phyloP scores from a whole-genome alignment of 441 rosid species.

The Manihot esculenta region DNA sequence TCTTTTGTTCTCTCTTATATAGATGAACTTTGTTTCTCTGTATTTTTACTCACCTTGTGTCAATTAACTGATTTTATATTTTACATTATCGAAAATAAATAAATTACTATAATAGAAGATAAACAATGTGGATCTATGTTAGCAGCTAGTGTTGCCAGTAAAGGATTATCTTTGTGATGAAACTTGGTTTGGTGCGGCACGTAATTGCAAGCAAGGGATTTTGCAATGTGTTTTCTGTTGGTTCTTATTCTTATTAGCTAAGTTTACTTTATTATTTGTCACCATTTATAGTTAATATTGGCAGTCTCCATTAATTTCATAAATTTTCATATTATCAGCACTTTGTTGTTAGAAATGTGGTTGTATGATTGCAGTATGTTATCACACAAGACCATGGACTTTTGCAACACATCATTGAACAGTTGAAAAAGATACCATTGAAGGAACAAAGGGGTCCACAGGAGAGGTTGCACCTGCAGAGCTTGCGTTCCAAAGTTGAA shows the following conservation, averaged over 20 bases:
- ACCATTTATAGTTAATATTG: neutral
- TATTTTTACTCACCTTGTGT: neutral
- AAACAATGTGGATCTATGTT: neutral
- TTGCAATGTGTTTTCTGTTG: neutral
- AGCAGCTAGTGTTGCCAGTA: neutral
- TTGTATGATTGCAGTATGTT: constrained; percentile 65
- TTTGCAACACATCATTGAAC: constrained; percentile 83
- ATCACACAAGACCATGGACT: constrained; percentile 82
- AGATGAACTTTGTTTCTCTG: neutral
- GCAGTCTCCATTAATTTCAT: constrained; percentile 15
- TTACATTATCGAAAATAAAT: neutral
- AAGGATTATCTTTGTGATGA: neutral
- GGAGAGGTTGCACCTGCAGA: constrained; percentile 90
- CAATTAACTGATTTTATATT: neutral
- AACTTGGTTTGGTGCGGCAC: neutral
- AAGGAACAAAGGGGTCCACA: constrained; percentile 97
- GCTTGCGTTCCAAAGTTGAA: constrained; percentile 67
- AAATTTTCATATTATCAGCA: neutral
- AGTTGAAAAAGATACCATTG: constrained; percentile 83
- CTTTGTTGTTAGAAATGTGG: constrained; percentile 14
- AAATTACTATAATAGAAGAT: neutral
- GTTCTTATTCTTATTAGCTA: neutral
- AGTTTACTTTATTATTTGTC: neutral
- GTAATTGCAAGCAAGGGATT: neutral
- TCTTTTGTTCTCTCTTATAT: neutral